Conservation (phyloP, 139 green algal species). For the Spirogloea muscicola region DNA sequence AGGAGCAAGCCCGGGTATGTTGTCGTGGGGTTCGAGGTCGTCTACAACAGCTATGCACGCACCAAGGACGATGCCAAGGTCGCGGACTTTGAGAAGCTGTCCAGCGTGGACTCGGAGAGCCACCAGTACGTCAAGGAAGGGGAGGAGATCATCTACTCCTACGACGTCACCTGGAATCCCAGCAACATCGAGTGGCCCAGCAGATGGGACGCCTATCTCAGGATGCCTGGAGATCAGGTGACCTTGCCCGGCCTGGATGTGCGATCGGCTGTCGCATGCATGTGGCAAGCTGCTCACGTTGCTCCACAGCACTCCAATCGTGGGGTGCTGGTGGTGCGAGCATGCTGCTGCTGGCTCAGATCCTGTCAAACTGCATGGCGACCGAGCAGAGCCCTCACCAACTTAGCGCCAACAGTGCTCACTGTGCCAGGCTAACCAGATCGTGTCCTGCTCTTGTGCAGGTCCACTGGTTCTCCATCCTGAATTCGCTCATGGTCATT, state of each 20-base stretch:
- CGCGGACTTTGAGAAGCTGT: neutral
- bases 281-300: neutral
- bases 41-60: conserved; percentile 59
- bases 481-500: conserved; percentile 92
- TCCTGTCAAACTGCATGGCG: neutral
- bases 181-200: conserved; percentile 78
- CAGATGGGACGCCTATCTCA: conserved; percentile 93
- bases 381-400: neutral
- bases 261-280: neutral
- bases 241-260: neutral
- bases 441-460: neutral
- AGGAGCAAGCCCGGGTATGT: conserved; percentile 58
- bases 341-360: neutral
- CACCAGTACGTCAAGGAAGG: conserved; percentile 65
- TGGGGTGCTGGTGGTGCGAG: neutral
- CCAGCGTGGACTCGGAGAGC: neutral
- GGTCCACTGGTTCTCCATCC: conserved; percentile 95
- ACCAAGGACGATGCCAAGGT: conserved; percentile 1
- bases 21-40: conserved; percentile 89
- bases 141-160: conserved; percentile 73
- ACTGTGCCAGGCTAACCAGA: neutral
- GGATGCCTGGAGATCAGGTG: conserved; percentile 65
- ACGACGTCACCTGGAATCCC: conserved; percentile 87
- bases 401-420: neutral
- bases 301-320: neutral